These are phyloP conservation scores for Porphyrellus cyaneotinctus DNA, from an alignment of 768 basidiomycete species.

Conservation along the genomic window DNA sequence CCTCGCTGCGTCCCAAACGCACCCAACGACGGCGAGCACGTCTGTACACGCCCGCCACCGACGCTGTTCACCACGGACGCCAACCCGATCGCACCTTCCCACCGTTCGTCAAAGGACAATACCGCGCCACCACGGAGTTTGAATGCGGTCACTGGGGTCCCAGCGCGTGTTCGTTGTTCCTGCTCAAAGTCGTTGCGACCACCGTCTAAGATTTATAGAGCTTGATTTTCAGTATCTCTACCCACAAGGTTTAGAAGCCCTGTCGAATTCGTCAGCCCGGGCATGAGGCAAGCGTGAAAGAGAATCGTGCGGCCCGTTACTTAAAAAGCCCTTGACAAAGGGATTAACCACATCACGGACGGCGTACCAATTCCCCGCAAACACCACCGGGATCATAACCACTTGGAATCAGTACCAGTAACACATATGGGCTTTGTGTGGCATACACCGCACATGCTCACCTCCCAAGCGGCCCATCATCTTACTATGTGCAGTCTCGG, in stretches of 20 bases:
- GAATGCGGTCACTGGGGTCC: slow-evolving; percentile 30
- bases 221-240: too few relatives aligned
- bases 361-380: too few relatives aligned
- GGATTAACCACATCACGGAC: too few relatives aligned
- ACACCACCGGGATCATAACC: neutral
- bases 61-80: neutral
- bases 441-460: neutral
- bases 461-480: neutral
- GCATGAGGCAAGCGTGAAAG: too few relatives aligned
- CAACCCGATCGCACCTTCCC: neutral
- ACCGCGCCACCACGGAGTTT: slow-evolving; percentile 27
- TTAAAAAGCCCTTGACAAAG: too few relatives aligned
- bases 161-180: slow-evolving; percentile 8
- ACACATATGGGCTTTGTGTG: neutral
- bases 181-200: neutral
- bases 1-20: neutral
- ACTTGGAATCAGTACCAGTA: neutral
- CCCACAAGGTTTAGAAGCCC: too few relatives aligned
- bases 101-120: neutral
- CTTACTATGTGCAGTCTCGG: too few relatives aligned
- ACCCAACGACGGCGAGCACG: slow-evolving; percentile 1
- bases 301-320: too few relatives aligned
- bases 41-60: neutral
- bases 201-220: too few relatives aligned
- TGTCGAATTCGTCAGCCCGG: too few relatives aligned